These are phyloP conservation scores for Nicotiana noctiflora DNA, from an alignment of 257 asterid genomes.

Conservation along the genomic window DNA sequence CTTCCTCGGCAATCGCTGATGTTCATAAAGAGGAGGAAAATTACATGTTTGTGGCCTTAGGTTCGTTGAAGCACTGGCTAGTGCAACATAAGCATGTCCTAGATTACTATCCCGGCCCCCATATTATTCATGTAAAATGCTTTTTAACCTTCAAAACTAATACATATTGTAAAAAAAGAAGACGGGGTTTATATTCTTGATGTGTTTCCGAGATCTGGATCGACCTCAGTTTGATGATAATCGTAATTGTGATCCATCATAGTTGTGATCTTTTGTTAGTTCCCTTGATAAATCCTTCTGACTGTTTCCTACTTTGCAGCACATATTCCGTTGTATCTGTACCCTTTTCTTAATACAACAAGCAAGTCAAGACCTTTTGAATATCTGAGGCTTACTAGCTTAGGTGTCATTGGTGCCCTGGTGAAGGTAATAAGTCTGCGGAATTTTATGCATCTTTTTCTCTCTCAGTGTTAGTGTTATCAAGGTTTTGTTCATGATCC, in stretches of 20 bases:
- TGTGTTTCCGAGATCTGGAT: not conserved
- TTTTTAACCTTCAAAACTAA: not conserved
- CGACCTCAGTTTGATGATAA: not conserved
- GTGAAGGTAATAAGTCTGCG: constrained; percentile 27
- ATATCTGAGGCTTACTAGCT: constrained; percentile 26
- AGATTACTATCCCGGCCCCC: not conserved
- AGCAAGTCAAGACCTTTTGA: constrained; percentile 27
- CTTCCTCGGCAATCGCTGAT: not conserved
- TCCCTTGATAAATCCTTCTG: not conserved
- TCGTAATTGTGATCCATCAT: not conserved
- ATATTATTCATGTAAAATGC: not conserved
- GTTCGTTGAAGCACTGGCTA: not conserved
- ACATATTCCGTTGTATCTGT: constrained; percentile 24
- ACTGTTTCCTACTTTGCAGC: constrained; percentile 25
- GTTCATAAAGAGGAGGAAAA: not conserved
- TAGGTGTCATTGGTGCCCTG: constrained; percentile 39
- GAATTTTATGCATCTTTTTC: not conserved
- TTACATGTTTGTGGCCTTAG: not conserved
- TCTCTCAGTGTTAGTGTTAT: not conserved
- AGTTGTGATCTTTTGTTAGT: not conserved
- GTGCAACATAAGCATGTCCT: not conserved
- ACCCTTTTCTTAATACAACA: constrained; percentile 19
- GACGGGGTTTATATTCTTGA: not conserved
- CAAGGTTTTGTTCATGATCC: not conserved
- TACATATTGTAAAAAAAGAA: not conserved